These are phyloP conservation scores for Cyberlindnera maritima DNA, from an alignment of 805 yeast genomes.

Conservation along the genomic window DNA sequence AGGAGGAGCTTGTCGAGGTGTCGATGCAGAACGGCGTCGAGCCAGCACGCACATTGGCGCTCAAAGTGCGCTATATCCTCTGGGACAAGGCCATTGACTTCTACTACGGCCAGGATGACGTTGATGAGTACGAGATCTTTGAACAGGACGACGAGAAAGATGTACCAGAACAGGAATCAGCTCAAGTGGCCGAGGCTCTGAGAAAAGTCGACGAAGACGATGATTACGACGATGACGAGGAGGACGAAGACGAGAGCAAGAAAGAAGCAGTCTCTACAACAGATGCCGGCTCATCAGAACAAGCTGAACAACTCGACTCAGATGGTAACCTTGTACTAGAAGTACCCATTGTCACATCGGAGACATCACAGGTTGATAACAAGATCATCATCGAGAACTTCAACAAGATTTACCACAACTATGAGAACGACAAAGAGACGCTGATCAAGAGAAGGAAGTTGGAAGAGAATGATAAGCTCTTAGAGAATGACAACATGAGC, in stretches of 20 bases:
- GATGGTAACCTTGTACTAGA: conserved; percentile 29
- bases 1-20: conserved; percentile 39
- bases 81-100: conserved; percentile 70
- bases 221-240: conserved; percentile 29
- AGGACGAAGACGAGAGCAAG: conserved; percentile 23
- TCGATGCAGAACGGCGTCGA: conserved; percentile 39
- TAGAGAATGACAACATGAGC: conserved; percentile 31
- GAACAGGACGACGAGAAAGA: conserved; percentile 16
- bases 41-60: conserved; percentile 53
- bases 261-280: conserved; percentile 15
- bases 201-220: conserved; percentile 39
- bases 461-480: conserved; percentile 75
- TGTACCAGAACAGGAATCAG: not conserved
- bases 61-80: conserved; percentile 62
- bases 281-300: conserved; percentile 2
- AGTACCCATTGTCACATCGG: conserved; percentile 35
- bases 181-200: conserved; percentile 1
- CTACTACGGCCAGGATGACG: conserved; percentile 28
- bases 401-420: conserved; percentile 70
- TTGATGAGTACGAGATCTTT: conserved; percentile 22
- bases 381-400: conserved; percentile 52
- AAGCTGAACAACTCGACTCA: conserved; percentile 15
- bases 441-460: conserved; percentile 70
- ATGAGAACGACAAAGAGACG: conserved; percentile 74
- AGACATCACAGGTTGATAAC: conserved; percentile 33